Evolutionary conservation across 1,284 basidiomycete genomes (phyloP).

Genomic region (Pseudozyma sp.): DNA sequence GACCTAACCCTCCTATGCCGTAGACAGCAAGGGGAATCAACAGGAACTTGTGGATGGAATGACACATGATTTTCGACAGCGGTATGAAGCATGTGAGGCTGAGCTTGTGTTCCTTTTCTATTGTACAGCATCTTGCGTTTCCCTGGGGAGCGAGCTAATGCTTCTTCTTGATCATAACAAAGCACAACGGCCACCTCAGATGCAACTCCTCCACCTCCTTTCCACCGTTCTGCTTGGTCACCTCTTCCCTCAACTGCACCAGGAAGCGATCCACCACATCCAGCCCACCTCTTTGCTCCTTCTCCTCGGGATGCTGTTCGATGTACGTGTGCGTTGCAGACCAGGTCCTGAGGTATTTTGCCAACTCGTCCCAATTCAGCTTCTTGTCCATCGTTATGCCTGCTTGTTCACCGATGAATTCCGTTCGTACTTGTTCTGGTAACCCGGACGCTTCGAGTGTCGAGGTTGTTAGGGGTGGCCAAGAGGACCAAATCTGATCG

Average conservation of each 20-base stretch:
- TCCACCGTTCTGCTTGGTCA: conserved; percentile 23
- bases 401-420: conserved; percentile 9
- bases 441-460: conserved; percentile 7
- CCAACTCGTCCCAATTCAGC: conserved; percentile 77
- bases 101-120: background rate
- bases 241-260: conserved; percentile 7
- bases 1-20: conserved; percentile 14
- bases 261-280: conserved; percentile 50
- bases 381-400: conserved; percentile 72
- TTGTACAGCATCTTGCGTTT: background rate
- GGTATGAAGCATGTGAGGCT: too few species aligned
- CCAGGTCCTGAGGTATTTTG: conserved; percentile 79
- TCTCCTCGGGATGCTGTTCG: conserved; percentile 76
- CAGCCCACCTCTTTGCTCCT: conserved; percentile 39
- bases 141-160: background rate
- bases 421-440: background rate
- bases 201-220: conserved; percentile 28
- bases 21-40: too few species aligned
- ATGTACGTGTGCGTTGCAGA: conserved; percentile 80
- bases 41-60: too few species aligned
- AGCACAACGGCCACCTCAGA: conserved; percentile 49
- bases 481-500: conserved; percentile 34
- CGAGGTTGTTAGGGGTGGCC: conserved; percentile 18
- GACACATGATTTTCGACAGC: too few species aligned
- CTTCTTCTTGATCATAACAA: conserved; percentile 53